Percentiles rank a stretch among this genome's conserved stretches.
Evolutionary conservation across 2,329 filamentous ascomycete genomes (phyloP).

Genomic region (Setomelanomma holmii): DNA sequence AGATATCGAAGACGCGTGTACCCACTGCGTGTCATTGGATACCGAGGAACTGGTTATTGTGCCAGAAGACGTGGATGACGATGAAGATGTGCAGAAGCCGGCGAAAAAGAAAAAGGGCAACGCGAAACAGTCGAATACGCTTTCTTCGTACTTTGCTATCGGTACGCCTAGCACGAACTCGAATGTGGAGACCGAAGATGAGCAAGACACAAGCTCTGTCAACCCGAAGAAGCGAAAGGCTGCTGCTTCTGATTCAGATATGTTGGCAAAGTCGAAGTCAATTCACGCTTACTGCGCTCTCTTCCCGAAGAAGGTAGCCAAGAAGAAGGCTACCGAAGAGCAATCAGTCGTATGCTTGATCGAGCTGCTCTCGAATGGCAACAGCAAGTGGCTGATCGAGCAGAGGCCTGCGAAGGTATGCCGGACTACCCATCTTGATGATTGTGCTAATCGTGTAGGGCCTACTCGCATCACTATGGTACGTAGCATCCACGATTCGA

Average conservation of each 20-base stretch:
- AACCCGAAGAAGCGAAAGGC: constrained; percentile 36
- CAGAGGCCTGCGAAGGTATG: constrained; percentile 46
- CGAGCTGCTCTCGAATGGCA: constrained; percentile 18
- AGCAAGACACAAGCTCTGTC: constrained; percentile 9
- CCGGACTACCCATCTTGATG: not conserved
- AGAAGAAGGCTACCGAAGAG: constrained; percentile 44
- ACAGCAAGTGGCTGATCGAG: constrained; percentile 44
- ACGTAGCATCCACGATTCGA: constrained; percentile 10
- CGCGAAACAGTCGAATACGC: constrained; percentile 10
- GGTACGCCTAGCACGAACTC: constrained; percentile 21
- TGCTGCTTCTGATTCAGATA: constrained; percentile 1
- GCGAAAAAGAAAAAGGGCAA: constrained; percentile 38
- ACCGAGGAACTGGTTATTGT: constrained; percentile 37
- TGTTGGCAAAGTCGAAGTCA: constrained; percentile 11
- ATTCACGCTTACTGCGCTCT: constrained; percentile 40
- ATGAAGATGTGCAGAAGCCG: constrained; percentile 17
- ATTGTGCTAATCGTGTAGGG: not conserved
- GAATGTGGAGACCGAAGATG: constrained; percentile 13
- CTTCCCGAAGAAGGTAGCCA: constrained; percentile 44
- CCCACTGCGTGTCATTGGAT: constrained; percentile 35
- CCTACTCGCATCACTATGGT: constrained; percentile 22
- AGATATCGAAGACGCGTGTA: constrained; percentile 44
- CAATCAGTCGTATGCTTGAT: constrained; percentile 44
- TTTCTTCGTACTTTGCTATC: constrained; percentile 32
- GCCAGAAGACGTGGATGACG: constrained; percentile 22